Evolutionary conservation across 305 asterid genomes (phyloP), one percentile per base, ranked within the genome.

Genomic region (Fraxinus baroniana): DNA sequence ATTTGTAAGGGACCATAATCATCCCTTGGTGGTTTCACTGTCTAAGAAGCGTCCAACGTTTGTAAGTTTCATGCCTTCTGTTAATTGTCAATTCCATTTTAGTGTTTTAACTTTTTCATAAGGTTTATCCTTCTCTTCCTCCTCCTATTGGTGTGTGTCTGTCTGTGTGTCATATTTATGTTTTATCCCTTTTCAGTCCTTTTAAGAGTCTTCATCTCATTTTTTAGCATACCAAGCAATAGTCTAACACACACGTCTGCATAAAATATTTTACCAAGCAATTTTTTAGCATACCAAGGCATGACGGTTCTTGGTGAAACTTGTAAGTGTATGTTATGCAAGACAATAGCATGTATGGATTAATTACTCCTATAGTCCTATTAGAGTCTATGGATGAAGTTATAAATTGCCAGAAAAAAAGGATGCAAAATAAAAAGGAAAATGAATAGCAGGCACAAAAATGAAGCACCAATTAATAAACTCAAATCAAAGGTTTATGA

Each of bases 1-100:
- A 87, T 92, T 90, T 86, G 92, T 89, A 85, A 88, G 88, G 82
- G 95, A 92, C 86, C 97, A 92, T 85, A 92, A 90, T 89, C 97
- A 93, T 87, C 88, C 95, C 62, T 79, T 93, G 87, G 88, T 80
- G 78, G 90, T 76, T 78, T 86, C 91, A 30, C 81, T 84, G 85
- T 90, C 92, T 36, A 90, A 84, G 86, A 85, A 85, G 72, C 90
- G 91, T 28, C 87, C 84, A 75, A 76, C 92, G 62, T 87, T 87
- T 37, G 95, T 93, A 89, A 90, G 86, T 85, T 83, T 62, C 71
- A 3, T 74, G 41, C 57, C 64, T 79, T 79, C 30, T 79, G 74
- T 79, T 78, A 71, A 18, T 76, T 68, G 30, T 46, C 35, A 13
- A 68, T 76, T 26, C 30, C 37, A n/a, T 70, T 81, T 52, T 4